These are phyloP conservation scores for Leccinum griseonigrum DNA, from an alignment of 1,284 basidiomycete species.

Conservation along the genomic window DNA sequence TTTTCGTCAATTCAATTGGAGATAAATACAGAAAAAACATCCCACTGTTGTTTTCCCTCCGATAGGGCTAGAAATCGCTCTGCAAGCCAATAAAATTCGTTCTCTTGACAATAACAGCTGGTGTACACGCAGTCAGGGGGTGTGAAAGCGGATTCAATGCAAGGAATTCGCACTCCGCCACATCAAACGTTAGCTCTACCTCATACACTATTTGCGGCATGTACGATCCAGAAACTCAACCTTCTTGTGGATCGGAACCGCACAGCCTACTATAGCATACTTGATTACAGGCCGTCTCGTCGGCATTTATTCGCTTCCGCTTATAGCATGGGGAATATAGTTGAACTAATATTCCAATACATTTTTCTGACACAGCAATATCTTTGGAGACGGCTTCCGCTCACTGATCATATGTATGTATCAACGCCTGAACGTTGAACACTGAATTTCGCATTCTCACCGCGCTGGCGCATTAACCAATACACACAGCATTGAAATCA, in stretches of 20 bases:
- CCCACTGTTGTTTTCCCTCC: slow-evolving; percentile 39
- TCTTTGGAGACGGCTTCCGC: slow-evolving; percentile 9
- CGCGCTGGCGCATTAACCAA: not conserved
- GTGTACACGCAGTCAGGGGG: slow-evolving; percentile 23
- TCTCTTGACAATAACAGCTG: slow-evolving; percentile 64
- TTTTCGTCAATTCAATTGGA: slow-evolving; percentile 53
- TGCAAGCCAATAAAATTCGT: slow-evolving; percentile 55
- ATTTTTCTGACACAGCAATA: not conserved
- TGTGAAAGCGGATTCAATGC: slow-evolving; percentile 17
- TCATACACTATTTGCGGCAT: slow-evolving; percentile 1
- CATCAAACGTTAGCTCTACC: too few species aligned
- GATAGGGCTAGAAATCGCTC: slow-evolving; percentile 39
- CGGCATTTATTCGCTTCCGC: not conserved
- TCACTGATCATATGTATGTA: not conserved
- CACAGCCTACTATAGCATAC: not conserved
- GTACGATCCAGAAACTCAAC: slow-evolving; percentile 8
- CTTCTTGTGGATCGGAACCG: slow-evolving; percentile 10
- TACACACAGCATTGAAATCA: slow-evolving; percentile 11
- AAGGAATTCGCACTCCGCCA: slow-evolving; percentile 21
- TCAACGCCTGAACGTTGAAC: not conserved
- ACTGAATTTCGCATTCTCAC: slow-evolving; percentile 12
- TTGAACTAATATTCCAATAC: not conserved
- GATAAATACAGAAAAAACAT: slow-evolving; percentile 59
- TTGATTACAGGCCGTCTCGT: not conserved
- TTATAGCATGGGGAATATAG: not conserved